Conservation (phyloP, 768 basidiomycete species). For the Kwoniella dejecticola region DNA sequence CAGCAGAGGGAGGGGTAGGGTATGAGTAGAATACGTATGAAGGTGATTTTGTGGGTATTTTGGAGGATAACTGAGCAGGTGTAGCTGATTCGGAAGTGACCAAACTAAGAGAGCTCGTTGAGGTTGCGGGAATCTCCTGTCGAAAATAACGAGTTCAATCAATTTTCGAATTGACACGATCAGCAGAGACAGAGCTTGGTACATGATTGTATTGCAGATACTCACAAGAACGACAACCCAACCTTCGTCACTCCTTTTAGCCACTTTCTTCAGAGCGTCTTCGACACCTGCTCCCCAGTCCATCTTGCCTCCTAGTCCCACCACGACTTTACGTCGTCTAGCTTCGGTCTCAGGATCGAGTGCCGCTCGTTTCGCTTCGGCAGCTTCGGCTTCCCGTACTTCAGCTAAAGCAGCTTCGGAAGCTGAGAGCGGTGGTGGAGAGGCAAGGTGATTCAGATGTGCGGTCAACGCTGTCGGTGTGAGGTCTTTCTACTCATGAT, state of each 20-base stretch:
- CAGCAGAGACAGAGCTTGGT: no score
- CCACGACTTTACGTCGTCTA: conserved; percentile 36
- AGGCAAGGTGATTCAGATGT: conserved; percentile 70
- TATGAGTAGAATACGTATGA: conserved; percentile 54
- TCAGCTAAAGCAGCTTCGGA: conserved; percentile 80
- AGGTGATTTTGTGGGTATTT: conserved; percentile 48
- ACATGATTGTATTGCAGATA: no score
- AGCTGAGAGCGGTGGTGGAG: conserved; percentile 78
- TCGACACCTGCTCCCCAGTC: conserved; percentile 69
- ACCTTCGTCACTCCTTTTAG: conserved; percentile 58
- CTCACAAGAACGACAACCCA: conserved; percentile 70
- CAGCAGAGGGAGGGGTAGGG: conserved; percentile 40
- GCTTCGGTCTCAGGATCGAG: conserved; percentile 44
- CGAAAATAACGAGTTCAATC: neutral
- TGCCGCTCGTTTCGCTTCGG: conserved; percentile 55
- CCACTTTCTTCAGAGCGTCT: conserved; percentile 67
- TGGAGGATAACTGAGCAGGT: conserved; percentile 42
- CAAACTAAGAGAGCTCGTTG: conserved; percentile 28
- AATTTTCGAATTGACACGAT: no score
- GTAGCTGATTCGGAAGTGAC: conserved; percentile 36
- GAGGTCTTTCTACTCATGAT: conserved; percentile 57
- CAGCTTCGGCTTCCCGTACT: conserved; percentile 74
- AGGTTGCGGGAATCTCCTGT: conserved; percentile 42
- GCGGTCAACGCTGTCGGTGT: conserved; percentile 65
- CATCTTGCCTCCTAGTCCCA: conserved; percentile 63